Evolutionary conservation across 2,329 filamentous ascomycete genomes (phyloP), one percentile per base, ranked within the genome.

Genomic region (Aspergillus neoniger): DNA sequence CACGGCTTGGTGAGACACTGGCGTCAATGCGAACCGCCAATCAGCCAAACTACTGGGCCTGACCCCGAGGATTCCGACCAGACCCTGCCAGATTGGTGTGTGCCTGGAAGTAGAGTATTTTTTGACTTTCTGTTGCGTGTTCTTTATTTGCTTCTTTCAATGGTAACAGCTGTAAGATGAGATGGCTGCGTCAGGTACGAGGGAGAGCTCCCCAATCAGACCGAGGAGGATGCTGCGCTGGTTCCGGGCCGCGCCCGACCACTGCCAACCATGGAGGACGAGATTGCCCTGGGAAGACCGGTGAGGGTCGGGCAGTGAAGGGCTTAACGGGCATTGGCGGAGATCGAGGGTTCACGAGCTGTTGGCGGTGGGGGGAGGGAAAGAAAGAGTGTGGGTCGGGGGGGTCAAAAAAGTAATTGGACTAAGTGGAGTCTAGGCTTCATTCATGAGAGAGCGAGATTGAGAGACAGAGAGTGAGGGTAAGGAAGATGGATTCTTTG

Each of bases 1-100:
- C 32, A 43, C 53, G 39, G 38, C 53, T 17, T 43, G 39, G 38
- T 55, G 53, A 55, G 53, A 55, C 53, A 55, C 39, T 17, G 53
- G 53, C 53, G 39, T 12, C 53, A 55, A 47, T 19, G 9, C 23
- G 53, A 41, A 9, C 53, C 53, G 41, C 53, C 53, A 55, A 55
- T 55, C 53, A 55, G 53, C 43, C 53, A n/a, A 47, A 44, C 39
- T 15, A 25, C 43, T 44, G 53, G 39, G 23, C 19, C 43, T 36
- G 25, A 36, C 32, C n/a, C 47, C 47, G 47, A 50, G n/a, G 25
- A 17, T 17, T 30, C 23, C 23, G 47, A 30, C 32, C 28, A 28
- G 47, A 28, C 23, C n/a, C n/a, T 28, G 47, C 44, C 23, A 12
- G 12, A 12, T 36, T 12, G 32, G 32, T 36, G 41, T n/a, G 41